These are phyloP conservation scores for Cupressus sempervirens DNA, from an alignment of 75 land plant species.

Conservation along the genomic window DNA sequence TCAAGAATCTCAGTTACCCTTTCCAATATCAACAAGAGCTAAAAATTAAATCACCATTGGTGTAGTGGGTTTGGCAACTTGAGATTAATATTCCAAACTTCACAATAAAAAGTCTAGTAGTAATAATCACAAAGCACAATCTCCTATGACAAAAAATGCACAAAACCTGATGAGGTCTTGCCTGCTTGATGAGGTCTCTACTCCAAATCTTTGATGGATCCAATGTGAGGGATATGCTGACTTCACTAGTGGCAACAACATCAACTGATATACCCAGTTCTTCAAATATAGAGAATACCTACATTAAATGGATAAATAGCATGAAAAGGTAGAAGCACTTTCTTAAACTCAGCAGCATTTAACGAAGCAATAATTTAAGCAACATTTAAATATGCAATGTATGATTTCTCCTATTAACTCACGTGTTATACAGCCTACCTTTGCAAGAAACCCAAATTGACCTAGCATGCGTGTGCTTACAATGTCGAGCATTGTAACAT, in stretches of 20 bases:
- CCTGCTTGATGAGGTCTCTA: conserved; percentile 92
- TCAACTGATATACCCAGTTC: conserved; percentile 93
- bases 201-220: conserved; percentile 94
- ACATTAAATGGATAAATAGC: not conserved
- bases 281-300: conserved; percentile 93
- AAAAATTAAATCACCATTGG: not conserved
- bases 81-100: not conserved
- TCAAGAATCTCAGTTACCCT: not conserved
- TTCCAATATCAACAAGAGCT: not conserved
- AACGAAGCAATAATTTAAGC: too few species aligned
- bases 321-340: not conserved
- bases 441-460: conserved; percentile 93
- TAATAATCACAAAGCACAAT: not conserved
- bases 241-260: conserved; percentile 99
- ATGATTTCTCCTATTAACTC: not conserved
- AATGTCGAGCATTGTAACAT: conserved; percentile 96
- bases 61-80: not conserved
- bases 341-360: not conserved
- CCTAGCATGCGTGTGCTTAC: conserved; percentile 99
- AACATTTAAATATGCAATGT: not conserved
- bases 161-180: conserved; percentile 25
- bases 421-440: conserved; percentile 35
- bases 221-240: conserved; percentile 91
- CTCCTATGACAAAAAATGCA: not conserved
- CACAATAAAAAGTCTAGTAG: not conserved